phyloP scores from a whole-genome alignment of 495 filamentous ascomycete genomes.

The Daldinia childiae region DNA sequence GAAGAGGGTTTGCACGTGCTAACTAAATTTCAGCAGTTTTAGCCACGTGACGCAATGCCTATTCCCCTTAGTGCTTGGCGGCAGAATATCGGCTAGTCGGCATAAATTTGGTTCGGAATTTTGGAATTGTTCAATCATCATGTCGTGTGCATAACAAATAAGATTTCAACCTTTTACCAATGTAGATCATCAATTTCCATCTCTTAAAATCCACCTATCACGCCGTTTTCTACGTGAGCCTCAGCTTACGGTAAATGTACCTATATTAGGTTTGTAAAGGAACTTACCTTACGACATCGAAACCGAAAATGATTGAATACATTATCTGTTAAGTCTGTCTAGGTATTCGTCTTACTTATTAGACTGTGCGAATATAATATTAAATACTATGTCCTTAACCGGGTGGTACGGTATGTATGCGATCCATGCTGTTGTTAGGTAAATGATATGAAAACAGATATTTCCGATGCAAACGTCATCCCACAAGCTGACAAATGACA shows the following conservation, averaged over 20 bases:
- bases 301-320: too few relatives aligned
- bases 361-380: background rate
- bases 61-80: conserved; percentile 24
- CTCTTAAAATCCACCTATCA: conserved; percentile 17
- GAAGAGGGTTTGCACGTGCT: background rate
- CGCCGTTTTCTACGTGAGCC: conserved; percentile 1
- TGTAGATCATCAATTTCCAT: conserved; percentile 5
- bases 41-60: conserved; percentile 31
- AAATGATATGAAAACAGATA: conserved; percentile 5
- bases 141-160: conserved; percentile 19
- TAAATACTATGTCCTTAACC: background rate
- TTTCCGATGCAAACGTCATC: conserved; percentile 23
- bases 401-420: too few relatives aligned
- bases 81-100: conserved; percentile 38
- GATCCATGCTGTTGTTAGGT: background rate
- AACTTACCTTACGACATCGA: background rate
- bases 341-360: too few relatives aligned
- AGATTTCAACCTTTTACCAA: background rate
- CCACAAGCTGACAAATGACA: conserved; percentile 25
- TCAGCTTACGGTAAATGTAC: conserved; percentile 1
- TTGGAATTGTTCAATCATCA: conserved; percentile 24
- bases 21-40: background rate
- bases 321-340: background rate
- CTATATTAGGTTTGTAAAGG: background rate
- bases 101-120: conserved; percentile 1